Evolutionary conservation across 345 rosid genomes (phyloP), one percentile per base, ranked within the genome.

Genomic region (Physaria fendleri): DNA sequence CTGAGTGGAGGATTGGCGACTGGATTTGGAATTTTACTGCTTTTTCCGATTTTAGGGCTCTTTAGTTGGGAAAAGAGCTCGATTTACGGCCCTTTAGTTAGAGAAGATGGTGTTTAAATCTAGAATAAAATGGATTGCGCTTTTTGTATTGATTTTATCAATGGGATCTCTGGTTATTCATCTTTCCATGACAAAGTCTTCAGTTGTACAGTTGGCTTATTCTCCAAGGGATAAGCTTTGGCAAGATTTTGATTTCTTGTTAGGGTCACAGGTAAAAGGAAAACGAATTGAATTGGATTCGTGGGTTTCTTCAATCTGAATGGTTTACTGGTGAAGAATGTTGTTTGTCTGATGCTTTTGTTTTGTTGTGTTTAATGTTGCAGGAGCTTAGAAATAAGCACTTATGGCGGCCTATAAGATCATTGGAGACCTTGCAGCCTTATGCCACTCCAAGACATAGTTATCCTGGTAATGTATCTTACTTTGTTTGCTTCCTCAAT

Each of bases 71-170:
- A 53, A 54, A 35, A 35, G 56, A 63, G 60, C 69, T 72, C 44
- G 59, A 15, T 4, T 69, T 33, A 41, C 56, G 73, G 71, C 62
- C n/a, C n/a, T n/a, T n/a, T 68, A 64, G 71, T 64, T n/a, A n/a
- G n/a, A 22, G 48, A 76, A 47, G 76, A 83, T 94, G 99, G 72
- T 76, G 71, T 78, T 83, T 72, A 85, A 80, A 77, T 84, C 99
- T 22, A 90, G 81, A 76, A 85, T 94, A 44, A 94, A 94, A 71
- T 84, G 92, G 96, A 76, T 88, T 58, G 95, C 90, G 48, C 74
- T 94, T 1, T 59, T 86, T 16, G 95, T 88, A 23, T 62, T 90
- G 53, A 65, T 80, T 37, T 68, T 94, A 60, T 94, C 99, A 14
- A 71, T 78, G 48, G 91, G 77, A 71, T 94, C 97, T 63, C 67